phyloP scores from a whole-genome alignment of 78 protist species.

The Cavenderia fasciculata region DNA sequence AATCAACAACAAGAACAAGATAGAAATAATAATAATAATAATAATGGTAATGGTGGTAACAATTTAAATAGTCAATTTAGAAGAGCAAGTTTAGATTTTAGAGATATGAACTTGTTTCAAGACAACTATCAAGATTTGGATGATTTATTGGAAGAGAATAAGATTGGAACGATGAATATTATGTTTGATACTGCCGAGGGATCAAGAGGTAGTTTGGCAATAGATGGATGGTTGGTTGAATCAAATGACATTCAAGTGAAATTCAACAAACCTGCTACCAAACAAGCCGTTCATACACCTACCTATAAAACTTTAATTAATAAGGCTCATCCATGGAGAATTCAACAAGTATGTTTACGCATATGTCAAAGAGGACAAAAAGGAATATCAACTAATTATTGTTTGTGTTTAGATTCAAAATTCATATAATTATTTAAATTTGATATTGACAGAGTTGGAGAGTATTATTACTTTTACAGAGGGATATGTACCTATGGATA shows the following conservation, averaged over 20 bases:
- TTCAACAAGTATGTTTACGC: no score
- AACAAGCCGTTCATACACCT: slow-evolving; percentile 10
- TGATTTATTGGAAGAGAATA: no score
- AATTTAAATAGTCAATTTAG: background rate
- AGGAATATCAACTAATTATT: no score
- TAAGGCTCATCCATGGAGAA: slow-evolving; percentile 64
- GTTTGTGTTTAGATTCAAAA: no score
- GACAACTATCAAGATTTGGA: background rate
- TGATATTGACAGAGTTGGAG: slow-evolving; percentile 32
- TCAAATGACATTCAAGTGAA: slow-evolving; percentile 38
- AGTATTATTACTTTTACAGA: slow-evolving; percentile 25
- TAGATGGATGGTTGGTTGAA: slow-evolving; percentile 63
- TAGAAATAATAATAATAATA: background rate
- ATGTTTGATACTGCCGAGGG: slow-evolving; percentile 7
- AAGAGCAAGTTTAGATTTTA: background rate
- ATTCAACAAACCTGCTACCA: slow-evolving; percentile 12
- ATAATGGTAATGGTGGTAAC: background rate
- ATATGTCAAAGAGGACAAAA: no score
- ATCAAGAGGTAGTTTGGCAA: slow-evolving; percentile 23
- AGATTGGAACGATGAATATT: no score
- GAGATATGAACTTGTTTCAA: background rate
- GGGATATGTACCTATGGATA: slow-evolving; percentile 20
- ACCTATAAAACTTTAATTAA: slow-evolving; percentile 46
- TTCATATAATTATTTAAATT: slow-evolving; percentile 32
- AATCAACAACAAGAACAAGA: slow-evolving; percentile 2